A percentile compares a stretch with the other conserved stretches of the same genome.
phyloP scores from a whole-genome alignment of 2,329 filamentous ascomycete genomes.

The Helotiales sp. region DNA sequence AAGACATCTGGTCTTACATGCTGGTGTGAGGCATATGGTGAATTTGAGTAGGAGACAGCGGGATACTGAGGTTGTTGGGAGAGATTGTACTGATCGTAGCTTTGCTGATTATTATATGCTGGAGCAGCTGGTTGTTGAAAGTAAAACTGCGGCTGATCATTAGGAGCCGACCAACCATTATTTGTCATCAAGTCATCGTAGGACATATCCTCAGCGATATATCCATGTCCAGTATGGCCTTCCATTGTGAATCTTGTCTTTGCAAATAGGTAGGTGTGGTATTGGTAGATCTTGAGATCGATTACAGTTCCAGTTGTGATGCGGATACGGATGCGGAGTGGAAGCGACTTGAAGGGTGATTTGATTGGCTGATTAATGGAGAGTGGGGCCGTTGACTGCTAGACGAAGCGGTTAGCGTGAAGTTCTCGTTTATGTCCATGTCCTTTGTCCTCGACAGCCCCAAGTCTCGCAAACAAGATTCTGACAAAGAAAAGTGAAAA shows the following conservation, averaged over 20 bases:
- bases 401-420: too few relatives aligned
- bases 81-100: slow-evolving; percentile 36
- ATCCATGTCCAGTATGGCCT: slow-evolving; percentile 36
- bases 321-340: slow-evolving; percentile 8
- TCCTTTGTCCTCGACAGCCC: too few relatives aligned
- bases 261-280: not conserved
- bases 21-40: slow-evolving; percentile 39
- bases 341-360: slow-evolving; percentile 9
- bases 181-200: slow-evolving; percentile 40
- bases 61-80: slow-evolving; percentile 37
- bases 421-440: too few relatives aligned
- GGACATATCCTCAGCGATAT: slow-evolving; percentile 35
- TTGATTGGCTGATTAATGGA: slow-evolving; percentile 17
- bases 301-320: too few relatives aligned
- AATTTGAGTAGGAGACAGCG: slow-evolving; percentile 34
- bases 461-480: too few relatives aligned
- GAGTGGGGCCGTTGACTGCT: slow-evolving; percentile 31
- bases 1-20: slow-evolving; percentile 38
- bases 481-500: too few relatives aligned
- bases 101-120: slow-evolving; percentile 32
- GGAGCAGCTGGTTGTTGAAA: slow-evolving; percentile 27
- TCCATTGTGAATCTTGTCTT: slow-evolving; percentile 34
- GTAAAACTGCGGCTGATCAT: slow-evolving; percentile 35
- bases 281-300: not conserved
- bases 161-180: slow-evolving; percentile 32